These are phyloP conservation scores for Aureobasidium pullulans DNA, from an alignment of 2,329 filamentous ascomycete genomes.

Conservation along the genomic window DNA sequence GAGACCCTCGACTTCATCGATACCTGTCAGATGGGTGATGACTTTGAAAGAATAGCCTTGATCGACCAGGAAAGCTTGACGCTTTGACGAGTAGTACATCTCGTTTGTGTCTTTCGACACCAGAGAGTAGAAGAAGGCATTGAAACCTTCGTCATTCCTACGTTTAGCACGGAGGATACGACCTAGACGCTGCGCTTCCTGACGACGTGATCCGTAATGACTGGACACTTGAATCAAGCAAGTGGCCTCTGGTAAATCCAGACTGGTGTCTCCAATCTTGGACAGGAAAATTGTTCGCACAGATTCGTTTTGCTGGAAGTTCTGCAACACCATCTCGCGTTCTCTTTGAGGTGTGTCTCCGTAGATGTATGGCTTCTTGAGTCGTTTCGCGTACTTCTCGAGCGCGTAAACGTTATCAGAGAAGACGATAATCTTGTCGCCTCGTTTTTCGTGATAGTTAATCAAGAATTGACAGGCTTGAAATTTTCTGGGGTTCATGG, in stretches of 20 bases:
- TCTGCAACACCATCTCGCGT: slow-evolving; percentile 78
- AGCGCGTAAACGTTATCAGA: slow-evolving; percentile 95
- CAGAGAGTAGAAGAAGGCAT: slow-evolving; percentile 96
- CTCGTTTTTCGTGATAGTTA: slow-evolving; percentile 88
- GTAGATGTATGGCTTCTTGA: slow-evolving; percentile 85
- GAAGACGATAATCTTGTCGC: slow-evolving; percentile 97
- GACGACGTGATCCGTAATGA: slow-evolving; percentile 91
- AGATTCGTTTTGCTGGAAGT: slow-evolving; percentile 86
- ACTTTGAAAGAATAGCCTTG: slow-evolving; percentile 99
- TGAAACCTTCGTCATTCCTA: slow-evolving; percentile 95
- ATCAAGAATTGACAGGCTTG: slow-evolving; percentile 98
- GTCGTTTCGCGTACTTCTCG: slow-evolving; percentile 72
- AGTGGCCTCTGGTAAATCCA: slow-evolving; percentile 92
- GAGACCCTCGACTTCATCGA: slow-evolving; percentile 74
- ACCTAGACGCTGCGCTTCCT: slow-evolving; percentile 89
- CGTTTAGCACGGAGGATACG: slow-evolving; percentile 92
- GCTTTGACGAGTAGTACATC: slow-evolving; percentile 95
- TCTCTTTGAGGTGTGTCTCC: slow-evolving; percentile 81
- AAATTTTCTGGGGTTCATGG: slow-evolving; percentile 97
- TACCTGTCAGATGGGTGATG: slow-evolving; percentile 88
- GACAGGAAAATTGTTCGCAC: slow-evolving; percentile 93
- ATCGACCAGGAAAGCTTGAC: slow-evolving; percentile 93
- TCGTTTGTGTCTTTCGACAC: slow-evolving; percentile 97
- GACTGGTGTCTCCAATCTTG: slow-evolving; percentile 97
- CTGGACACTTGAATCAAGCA: slow-evolving; percentile 96